Conservation (phyloP, 2,329 filamentous ascomycete species). For the Calonectria henricotiae region DNA sequence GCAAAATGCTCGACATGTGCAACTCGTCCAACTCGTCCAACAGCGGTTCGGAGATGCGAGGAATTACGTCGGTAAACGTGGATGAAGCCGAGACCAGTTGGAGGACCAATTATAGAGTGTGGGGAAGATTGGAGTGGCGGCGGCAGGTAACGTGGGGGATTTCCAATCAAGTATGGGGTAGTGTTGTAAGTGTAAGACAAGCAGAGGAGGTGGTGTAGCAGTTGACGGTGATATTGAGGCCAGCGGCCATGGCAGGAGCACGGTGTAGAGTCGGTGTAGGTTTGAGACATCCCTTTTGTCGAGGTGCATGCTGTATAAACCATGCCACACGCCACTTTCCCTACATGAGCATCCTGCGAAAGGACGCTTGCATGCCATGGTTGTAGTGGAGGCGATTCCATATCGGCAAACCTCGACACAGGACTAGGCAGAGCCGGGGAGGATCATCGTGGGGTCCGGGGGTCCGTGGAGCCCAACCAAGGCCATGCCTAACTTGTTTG, state of each 20-base stretch:
- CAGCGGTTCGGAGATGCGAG: slow-evolving; percentile 29
- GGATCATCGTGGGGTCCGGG: slow-evolving; percentile 29
- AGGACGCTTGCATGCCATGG: slow-evolving; percentile 1
- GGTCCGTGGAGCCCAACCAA: slow-evolving; percentile 29
- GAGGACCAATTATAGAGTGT: background rate
- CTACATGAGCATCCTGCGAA: background rate
- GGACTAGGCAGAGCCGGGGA: background rate
- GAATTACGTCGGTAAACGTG: slow-evolving; percentile 33
- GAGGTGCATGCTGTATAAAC: background rate
- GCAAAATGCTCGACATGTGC: background rate
- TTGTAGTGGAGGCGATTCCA: slow-evolving; percentile 1
- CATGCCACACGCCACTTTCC: background rate
- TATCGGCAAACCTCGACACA: background rate
- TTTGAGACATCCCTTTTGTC: background rate
- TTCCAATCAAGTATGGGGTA: slow-evolving; percentile 2
- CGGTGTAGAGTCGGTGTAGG: slow-evolving; percentile 8
- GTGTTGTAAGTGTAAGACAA: slow-evolving; percentile 5
- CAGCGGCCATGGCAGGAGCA: slow-evolving; percentile 3
- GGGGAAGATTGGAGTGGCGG: slow-evolving; percentile 31
- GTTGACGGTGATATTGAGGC: slow-evolving; percentile 21
- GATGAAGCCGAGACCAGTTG: slow-evolving; percentile 22
- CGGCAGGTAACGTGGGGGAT: slow-evolving; percentile 33
- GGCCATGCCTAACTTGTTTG: slow-evolving; percentile 17
- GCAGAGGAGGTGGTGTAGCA: slow-evolving; percentile 5
- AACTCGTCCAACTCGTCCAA: background rate